These are phyloP conservation scores for Pseudocercospora crystallina DNA, from an alignment of 2,329 filamentous ascomycete genomes.

Conservation along the genomic window DNA sequence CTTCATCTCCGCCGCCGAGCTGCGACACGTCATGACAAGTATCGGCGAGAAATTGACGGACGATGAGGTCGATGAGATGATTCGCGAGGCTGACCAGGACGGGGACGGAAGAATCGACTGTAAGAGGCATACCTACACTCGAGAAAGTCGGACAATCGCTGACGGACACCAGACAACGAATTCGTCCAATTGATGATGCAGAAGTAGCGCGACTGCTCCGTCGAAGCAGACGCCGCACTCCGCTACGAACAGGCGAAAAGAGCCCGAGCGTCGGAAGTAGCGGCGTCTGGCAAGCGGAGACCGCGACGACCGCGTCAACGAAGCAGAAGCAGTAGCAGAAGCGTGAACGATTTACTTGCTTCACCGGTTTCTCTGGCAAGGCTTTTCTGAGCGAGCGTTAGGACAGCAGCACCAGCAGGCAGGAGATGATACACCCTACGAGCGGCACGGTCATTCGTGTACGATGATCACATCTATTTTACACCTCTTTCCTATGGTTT, in stretches of 20 bases:
- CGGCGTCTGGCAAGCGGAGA: not conserved
- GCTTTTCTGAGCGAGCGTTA: constrained; percentile 1
- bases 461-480: too few species aligned
- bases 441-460: too few species aligned
- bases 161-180: constrained; percentile 49
- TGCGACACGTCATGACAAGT: constrained; percentile 63
- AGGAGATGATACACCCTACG: too few species aligned
- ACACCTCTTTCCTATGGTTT: too few species aligned
- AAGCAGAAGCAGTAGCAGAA: not conserved
- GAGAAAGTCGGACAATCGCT: not conserved
- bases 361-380: not conserved
- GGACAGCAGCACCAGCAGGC: constrained; percentile 2
- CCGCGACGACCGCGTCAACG: not conserved
- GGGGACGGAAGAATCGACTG: constrained; percentile 65
- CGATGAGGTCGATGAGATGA: constrained; percentile 66
- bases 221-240: not conserved
- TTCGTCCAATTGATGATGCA: constrained; percentile 59
- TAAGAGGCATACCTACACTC: constrained; percentile 35
- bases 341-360: not conserved
- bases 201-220: constrained; percentile 42
- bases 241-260: not conserved
- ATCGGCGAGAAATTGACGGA: constrained; percentile 66
- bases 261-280: not conserved
- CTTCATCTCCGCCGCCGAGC: constrained; percentile 63
- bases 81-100: constrained; percentile 64